Percentiles rank a stretch among this genome's conserved stretches.
phyloP scores from a whole-genome alignment of 2,329 filamentous ascomycete species.

The Trichoderma atroviride region DNA sequence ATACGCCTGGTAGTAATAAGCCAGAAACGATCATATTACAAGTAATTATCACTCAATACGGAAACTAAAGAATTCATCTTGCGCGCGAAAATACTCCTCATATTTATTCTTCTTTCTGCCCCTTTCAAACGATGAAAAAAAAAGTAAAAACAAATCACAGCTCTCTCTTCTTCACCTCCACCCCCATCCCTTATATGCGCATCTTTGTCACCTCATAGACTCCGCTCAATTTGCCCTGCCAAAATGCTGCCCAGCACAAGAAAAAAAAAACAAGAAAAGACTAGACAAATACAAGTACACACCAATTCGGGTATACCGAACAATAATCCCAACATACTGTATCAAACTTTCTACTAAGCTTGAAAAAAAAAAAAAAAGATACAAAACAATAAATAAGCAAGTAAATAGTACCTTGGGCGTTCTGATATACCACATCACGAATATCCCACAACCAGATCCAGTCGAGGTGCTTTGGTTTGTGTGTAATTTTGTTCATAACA shows the following conservation, averaged over 20 bases:
- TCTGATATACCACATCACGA: constrained; percentile 25
- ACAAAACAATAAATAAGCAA: not conserved
- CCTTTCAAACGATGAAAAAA: not conserved
- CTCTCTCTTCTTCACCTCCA: not conserved
- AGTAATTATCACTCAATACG: not conserved
- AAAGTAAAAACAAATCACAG: not conserved
- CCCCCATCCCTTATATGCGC: not conserved
- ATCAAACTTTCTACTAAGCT: constrained; percentile 16
- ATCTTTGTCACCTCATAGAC: constrained; percentile 18
- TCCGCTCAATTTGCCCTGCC: constrained; percentile 22
- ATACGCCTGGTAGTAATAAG: not conserved
- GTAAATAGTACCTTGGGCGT: constrained; percentile 6
- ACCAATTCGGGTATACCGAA: constrained; percentile 25
- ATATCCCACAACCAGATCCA: constrained; percentile 25
- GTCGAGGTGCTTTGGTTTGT: constrained; percentile 16
- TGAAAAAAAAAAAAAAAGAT: constrained; percentile 6
- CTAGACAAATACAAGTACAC: constrained; percentile 15
- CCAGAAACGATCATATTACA: not conserved
- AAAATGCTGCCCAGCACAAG: constrained; percentile 23
- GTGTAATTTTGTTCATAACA: constrained; percentile 23
- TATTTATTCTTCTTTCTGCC: constrained; percentile 4
- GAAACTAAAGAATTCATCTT: not conserved
- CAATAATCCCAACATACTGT: constrained; percentile 23
- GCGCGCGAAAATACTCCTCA: constrained; percentile 6
- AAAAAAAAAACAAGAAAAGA: not conserved